phyloP scores from a whole-genome alignment of 257 asterid genomes.

The Nicotiana noctiflora region DNA sequence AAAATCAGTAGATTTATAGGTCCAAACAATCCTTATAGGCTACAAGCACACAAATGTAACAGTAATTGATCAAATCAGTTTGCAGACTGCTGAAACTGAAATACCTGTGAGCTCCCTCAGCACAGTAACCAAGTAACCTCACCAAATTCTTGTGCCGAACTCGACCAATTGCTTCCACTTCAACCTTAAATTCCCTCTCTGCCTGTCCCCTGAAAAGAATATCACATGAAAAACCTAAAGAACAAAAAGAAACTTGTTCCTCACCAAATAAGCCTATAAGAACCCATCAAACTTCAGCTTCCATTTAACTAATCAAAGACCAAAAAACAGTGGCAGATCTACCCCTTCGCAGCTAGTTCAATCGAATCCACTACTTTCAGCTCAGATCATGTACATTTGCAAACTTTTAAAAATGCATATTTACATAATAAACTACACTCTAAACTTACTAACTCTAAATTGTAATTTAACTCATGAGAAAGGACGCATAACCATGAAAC shows the following conservation, averaged over 20 bases:
- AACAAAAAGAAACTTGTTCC: not conserved
- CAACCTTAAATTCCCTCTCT: slow-evolving; percentile 30
- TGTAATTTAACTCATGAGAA: not conserved
- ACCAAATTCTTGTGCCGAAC: slow-evolving; percentile 33
- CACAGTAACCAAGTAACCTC: slow-evolving; percentile 28
- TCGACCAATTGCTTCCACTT: slow-evolving; percentile 31
- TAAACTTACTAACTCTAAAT: not conserved
- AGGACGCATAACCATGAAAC: not conserved
- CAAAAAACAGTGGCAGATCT: not conserved
- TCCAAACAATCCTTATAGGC: not conserved
- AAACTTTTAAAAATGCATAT: not conserved
- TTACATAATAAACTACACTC: not conserved
- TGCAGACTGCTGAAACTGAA: not conserved
- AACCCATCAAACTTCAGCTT: not conserved
- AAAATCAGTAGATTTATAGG: not conserved
- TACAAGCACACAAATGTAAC: not conserved
- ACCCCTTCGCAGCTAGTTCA: not conserved
- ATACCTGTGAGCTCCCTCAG: slow-evolving; percentile 32
- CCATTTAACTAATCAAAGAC: not conserved
- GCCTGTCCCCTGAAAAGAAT: slow-evolving; percentile 26
- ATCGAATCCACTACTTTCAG: not conserved
- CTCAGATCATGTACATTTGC: not conserved
- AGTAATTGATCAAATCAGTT: not conserved
- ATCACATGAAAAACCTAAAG: not conserved
- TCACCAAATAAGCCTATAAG: not conserved